Evolutionary conservation across 257 asterid genomes (phyloP).

Genomic region (Cinchona pubescens): DNA sequence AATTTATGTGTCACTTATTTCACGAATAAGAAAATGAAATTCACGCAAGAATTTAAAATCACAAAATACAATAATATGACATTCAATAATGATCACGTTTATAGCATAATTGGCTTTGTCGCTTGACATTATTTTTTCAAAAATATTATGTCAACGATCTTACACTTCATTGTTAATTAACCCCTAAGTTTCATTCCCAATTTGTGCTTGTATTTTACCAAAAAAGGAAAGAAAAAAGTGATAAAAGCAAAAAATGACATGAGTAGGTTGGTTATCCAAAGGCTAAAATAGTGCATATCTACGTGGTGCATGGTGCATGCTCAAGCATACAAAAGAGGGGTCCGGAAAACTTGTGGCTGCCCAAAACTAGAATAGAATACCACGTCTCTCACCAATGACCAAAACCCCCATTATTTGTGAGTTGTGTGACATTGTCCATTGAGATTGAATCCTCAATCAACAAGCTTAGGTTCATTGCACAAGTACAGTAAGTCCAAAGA

Average conservation of each 20-base stretch:
- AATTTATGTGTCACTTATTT: too few species aligned
- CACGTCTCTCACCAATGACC: neutral
- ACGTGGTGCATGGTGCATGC: neutral
- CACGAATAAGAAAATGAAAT: too few species aligned
- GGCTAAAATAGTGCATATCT: neutral
- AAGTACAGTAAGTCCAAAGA: conserved; percentile 22
- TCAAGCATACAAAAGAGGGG: neutral
- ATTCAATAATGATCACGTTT: too few species aligned
- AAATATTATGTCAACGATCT: too few species aligned
- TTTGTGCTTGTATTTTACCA: neutral
- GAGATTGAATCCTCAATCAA: conserved; percentile 16
- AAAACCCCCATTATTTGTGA: neutral
- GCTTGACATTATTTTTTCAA: too few species aligned
- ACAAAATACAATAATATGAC: too few species aligned
- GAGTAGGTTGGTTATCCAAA: neutral
- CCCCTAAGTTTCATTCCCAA: neutral
- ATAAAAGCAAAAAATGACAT: neutral
- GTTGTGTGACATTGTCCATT: neutral
- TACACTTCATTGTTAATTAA: too few species aligned
- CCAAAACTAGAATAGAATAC: conserved; percentile 6
- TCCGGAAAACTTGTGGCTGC: conserved; percentile 26
- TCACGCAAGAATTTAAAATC: too few species aligned
- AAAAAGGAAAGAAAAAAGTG: neutral
- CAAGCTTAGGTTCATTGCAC: conserved; percentile 37
- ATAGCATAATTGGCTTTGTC: too few species aligned